Evolutionary conservation across 257 asterid genomes (phyloP).

Genomic region (Phtheirospermum japonicum): DNA sequence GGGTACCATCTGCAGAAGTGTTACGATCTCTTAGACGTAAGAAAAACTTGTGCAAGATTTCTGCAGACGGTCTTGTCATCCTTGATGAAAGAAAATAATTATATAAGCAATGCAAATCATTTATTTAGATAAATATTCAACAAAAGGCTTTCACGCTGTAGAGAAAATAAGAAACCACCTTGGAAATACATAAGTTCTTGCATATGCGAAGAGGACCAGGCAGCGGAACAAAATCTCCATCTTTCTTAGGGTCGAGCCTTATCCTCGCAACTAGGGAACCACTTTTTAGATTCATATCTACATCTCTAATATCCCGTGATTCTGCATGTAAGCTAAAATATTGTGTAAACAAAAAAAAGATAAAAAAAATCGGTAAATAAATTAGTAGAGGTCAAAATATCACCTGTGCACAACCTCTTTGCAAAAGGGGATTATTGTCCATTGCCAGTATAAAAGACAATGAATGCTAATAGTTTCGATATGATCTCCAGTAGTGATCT

Average conservation of each 20-base stretch:
- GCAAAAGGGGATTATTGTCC: constrained; percentile 62
- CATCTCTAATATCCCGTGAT: constrained; percentile 40
- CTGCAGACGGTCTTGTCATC: constrained; percentile 95
- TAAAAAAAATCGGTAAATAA: constrained; percentile 3
- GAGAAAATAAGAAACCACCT: too few relatives aligned
- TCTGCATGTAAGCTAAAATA: constrained; percentile 44
- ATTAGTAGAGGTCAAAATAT: constrained; percentile 22
- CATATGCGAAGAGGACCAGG: constrained; percentile 95
- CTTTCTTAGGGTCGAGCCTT: constrained; percentile 79
- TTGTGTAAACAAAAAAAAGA: constrained; percentile 31
- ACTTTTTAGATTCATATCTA: constrained; percentile 42
- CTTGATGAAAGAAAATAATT: constrained; percentile 41
- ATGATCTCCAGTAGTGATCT: not conserved
- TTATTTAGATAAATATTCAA: constrained; percentile 24
- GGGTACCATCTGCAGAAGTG: constrained; percentile 85
- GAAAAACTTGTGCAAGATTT: constrained; percentile 86
- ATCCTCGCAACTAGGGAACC: constrained; percentile 68
- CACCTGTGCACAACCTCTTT: constrained; percentile 78
- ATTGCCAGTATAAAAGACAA: constrained; percentile 81
- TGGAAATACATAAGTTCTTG: constrained; percentile 76
- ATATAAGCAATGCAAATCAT: constrained; percentile 18
- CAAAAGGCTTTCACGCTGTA: too few relatives aligned
- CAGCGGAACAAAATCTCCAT: constrained; percentile 79
- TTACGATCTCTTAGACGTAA: constrained; percentile 72
- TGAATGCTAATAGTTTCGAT: too few relatives aligned